phyloP scores from a whole-genome alignment of 257 asterid genomes.

The Capsicum rhomboideum region DNA sequence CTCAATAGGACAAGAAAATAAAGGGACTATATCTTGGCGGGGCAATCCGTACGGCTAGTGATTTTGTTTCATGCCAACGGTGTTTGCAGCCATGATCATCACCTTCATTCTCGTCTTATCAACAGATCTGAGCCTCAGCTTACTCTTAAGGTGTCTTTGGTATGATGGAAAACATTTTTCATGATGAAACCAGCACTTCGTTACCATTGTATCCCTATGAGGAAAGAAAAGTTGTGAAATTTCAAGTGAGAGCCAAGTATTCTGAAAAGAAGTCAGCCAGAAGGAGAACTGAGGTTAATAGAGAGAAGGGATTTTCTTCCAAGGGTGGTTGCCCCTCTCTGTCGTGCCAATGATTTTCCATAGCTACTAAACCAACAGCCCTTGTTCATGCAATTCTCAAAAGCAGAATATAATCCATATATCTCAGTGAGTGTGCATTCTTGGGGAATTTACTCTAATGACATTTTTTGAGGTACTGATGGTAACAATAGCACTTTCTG shows the following conservation, averaged over 20 bases:
- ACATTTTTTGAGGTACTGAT: neutral
- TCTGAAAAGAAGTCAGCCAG: neutral
- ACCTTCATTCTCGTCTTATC: conserved; percentile 2
- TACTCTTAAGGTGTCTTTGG: neutral
- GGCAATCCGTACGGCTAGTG: conserved; percentile 5
- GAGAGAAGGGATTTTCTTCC: neutral
- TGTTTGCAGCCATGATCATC: conserved; percentile 2
- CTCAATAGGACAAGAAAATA: neutral
- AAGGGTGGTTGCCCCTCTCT: conserved; percentile 7
- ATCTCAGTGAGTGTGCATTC: neutral
- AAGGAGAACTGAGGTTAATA: neutral
- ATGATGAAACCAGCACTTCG: neutral
- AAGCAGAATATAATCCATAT: neutral
- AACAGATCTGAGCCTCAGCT: neutral
- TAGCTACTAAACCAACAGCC: neutral
- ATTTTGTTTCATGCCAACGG: neutral
- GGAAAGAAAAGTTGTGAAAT: neutral
- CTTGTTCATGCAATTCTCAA: neutral
- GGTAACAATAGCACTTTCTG: neutral
- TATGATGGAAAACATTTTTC: neutral
- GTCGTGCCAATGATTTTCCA: neutral
- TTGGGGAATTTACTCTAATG: neutral
- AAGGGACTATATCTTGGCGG: conserved; percentile 19
- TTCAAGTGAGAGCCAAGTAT: neutral
- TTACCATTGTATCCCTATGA: neutral